Conservation (phyloP, 345 rosid genomes). For the Lenwebbia sp. region DNA sequence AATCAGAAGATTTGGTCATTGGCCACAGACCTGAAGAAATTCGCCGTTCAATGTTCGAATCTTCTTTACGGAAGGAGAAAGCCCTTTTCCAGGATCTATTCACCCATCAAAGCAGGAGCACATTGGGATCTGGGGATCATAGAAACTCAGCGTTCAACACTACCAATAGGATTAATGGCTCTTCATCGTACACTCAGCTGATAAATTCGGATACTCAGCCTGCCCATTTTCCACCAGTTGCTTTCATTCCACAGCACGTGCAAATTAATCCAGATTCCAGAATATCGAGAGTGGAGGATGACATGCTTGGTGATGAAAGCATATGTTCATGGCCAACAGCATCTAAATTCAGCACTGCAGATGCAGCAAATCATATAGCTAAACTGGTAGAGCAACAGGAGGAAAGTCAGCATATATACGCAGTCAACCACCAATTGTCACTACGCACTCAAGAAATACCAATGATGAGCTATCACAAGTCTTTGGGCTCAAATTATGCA, state of each 20-base stretch:
- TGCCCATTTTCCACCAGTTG: slow-evolving; percentile 5
- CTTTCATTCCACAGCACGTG: slow-evolving; percentile 16
- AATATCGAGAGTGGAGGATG: slow-evolving; percentile 23
- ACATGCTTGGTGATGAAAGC: slow-evolving; percentile 28
- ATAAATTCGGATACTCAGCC: slow-evolving; percentile 11
- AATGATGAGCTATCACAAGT: background rate
- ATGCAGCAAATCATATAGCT: slow-evolving; percentile 10
- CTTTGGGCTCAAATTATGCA: slow-evolving; percentile 10
- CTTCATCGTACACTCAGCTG: slow-evolving; percentile 23
- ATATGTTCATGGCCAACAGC: slow-evolving; percentile 33
- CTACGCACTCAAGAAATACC: slow-evolving; percentile 10
- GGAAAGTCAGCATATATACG: slow-evolving; percentile 3
- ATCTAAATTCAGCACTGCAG: slow-evolving; percentile 15
- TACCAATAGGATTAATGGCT: slow-evolving; percentile 9
- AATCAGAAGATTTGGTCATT: slow-evolving; percentile 1
- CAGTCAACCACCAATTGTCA: slow-evolving; percentile 10
- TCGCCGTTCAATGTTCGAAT: slow-evolving; percentile 15
- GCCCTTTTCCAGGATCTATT: slow-evolving; percentile 28
- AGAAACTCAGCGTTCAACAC: slow-evolving; percentile 13
- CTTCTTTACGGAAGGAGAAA: slow-evolving; percentile 16
- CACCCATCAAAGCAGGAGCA: slow-evolving; percentile 15
- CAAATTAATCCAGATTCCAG: slow-evolving; percentile 15
- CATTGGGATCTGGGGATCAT: slow-evolving; percentile 12
- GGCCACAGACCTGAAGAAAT: slow-evolving; percentile 21
- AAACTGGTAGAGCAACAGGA: slow-evolving; percentile 10